These are phyloP conservation scores for Diophrys appendiculata DNA, from an alignment of 73 alveolate genomes.

Conservation along the genomic window DNA sequence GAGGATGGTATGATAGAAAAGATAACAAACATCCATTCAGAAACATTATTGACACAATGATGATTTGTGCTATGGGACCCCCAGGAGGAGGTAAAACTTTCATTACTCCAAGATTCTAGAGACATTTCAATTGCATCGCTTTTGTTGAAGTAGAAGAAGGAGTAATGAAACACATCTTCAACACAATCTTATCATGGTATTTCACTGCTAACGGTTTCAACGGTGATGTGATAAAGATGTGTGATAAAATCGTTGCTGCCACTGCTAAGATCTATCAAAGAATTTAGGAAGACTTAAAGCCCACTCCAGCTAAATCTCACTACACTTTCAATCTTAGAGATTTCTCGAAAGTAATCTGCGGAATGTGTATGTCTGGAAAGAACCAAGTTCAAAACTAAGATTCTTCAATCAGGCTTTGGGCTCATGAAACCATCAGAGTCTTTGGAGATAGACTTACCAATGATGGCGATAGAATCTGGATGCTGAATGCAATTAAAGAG, in stretches of 20 bases:
- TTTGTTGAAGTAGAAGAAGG: slow-evolving; percentile 96
- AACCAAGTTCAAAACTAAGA: slow-evolving; percentile 85
- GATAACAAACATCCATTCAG: slow-evolving; percentile 98
- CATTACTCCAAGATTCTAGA: slow-evolving; percentile 97
- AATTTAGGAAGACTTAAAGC: slow-evolving; percentile 95
- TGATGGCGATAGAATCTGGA: slow-evolving; percentile 97
- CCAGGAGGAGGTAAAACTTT: slow-evolving; percentile 99
- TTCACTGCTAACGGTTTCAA: slow-evolving; percentile 76
- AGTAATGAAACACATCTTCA: slow-evolving; percentile 91
- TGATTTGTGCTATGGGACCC: slow-evolving; percentile 99
- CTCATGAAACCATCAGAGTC: slow-evolving; percentile 98
- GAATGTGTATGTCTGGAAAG: slow-evolving; percentile 84
- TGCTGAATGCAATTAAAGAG: slow-evolving; percentile 92
- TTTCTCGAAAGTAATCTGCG: slow-evolving; percentile 96
- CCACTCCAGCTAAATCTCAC: slow-evolving; percentile 99
- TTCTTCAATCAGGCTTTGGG: slow-evolving; percentile 96
- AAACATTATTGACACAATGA: slow-evolving; percentile 92
- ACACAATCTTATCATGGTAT: slow-evolving; percentile 95
- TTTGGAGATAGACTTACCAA: slow-evolving; percentile 99
- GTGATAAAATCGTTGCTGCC: slow-evolving; percentile 69
- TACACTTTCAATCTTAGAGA: slow-evolving; percentile 99
- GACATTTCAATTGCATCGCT: slow-evolving; percentile 95
- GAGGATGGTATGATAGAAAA: slow-evolving; percentile 99
- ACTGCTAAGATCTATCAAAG: slow-evolving; percentile 87
- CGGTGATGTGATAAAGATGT: slow-evolving; percentile 78